Evolutionary conservation across 495 filamentous ascomycete species (phyloP).

Genomic region (Delitschia confertaspora): DNA sequence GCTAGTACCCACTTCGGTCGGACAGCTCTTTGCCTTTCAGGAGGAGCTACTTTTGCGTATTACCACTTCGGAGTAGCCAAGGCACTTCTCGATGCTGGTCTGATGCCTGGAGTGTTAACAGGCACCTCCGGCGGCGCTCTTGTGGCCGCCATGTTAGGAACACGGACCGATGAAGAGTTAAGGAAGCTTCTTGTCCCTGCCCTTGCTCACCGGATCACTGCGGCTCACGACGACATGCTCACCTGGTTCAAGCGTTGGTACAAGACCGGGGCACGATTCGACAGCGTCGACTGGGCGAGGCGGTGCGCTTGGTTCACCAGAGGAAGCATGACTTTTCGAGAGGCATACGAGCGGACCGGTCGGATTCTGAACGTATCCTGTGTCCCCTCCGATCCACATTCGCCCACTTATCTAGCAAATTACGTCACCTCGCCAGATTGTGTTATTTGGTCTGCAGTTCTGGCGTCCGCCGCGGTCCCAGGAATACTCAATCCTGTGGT

Average conservation of each 20-base stretch:
- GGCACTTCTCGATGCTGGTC: conserved; percentile 76
- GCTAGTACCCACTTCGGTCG: conserved; percentile 85
- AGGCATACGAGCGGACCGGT: conserved; percentile 90
- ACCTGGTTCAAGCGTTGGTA: conserved; percentile 81
- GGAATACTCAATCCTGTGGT: conserved; percentile 95
- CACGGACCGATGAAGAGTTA: conserved; percentile 83
- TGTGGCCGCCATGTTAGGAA: conserved; percentile 79
- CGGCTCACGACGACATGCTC: conserved; percentile 67
- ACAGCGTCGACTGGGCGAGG: conserved; percentile 83
- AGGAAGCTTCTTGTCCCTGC: conserved; percentile 77
- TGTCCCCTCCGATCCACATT: conserved; percentile 93
- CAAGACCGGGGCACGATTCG: conserved; percentile 86
- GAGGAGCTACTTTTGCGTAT: conserved; percentile 92
- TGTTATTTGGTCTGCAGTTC: conserved; percentile 93
- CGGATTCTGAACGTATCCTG: conserved; percentile 92
- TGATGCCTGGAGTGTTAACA: conserved; percentile 87
- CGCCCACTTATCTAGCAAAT: conserved; percentile 82
- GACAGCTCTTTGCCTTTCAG: conserved; percentile 84
- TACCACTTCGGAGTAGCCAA: conserved; percentile 94
- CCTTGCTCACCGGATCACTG: conserved; percentile 71
- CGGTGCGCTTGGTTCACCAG: conserved; percentile 79
- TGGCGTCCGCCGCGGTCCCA: conserved; percentile 91
- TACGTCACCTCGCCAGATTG: conserved; percentile 92
- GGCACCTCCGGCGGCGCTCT: conserved; percentile 91
- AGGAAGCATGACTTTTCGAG: conserved; percentile 84